Conservation (phyloP, 2,329 filamentous ascomycete genomes). For the Colletotrichum scovillei region DNA sequence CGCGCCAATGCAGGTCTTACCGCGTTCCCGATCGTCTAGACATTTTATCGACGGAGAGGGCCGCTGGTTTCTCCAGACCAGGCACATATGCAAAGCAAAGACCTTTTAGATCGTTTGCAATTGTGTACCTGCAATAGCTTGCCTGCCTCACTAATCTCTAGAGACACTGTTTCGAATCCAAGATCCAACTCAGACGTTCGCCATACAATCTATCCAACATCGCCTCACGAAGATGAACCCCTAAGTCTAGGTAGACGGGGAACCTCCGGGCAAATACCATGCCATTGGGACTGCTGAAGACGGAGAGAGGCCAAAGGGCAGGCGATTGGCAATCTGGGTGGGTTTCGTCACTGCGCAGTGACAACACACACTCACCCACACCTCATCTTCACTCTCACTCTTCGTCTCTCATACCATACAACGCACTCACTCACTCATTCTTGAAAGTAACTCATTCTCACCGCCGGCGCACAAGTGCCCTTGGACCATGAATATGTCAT, state of each 20-base stretch:
- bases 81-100: not conserved
- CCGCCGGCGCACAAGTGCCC: not conserved
- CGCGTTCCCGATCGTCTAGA: not conserved
- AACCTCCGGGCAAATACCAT: conserved; percentile 6
- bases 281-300: conserved; percentile 31
- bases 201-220: not conserved
- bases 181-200: not conserved
- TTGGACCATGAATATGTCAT: conserved; percentile 4
- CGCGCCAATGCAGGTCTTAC: conserved; percentile 1
- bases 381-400: conserved; percentile 14
- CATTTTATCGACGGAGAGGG: not conserved
- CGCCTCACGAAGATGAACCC: not conserved
- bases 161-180: not conserved
- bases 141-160: not conserved
- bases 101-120: not conserved
- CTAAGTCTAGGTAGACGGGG: not conserved
- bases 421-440: not conserved
- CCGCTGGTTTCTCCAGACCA: not conserved
- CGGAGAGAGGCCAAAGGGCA: conserved; percentile 8
- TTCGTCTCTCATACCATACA: not conserved
- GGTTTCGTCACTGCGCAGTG: conserved; percentile 34
- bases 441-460: not conserved
- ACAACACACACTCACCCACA: conserved; percentile 33
- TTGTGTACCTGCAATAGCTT: not conserved
- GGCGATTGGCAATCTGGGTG: conserved; percentile 20